phyloP scores from a whole-genome alignment of 208 protist species.

The Tritrichomonas musculus region DNA sequence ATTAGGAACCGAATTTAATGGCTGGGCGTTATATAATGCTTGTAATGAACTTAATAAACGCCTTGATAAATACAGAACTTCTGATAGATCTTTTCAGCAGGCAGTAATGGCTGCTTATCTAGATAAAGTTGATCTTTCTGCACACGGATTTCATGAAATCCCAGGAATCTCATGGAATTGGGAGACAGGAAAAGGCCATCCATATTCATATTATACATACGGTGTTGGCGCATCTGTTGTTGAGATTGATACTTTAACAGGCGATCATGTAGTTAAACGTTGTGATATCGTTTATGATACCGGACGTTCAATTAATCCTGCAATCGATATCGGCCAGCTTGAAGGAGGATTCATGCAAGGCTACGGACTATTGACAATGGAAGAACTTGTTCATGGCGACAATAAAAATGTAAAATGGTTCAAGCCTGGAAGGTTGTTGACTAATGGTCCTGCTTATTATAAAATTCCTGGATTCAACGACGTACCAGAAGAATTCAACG shows the following conservation, averaged over 20 bases:
- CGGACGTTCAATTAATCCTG: constrained; percentile 52
- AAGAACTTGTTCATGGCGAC: constrained; percentile 23
- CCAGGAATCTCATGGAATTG: constrained; percentile 46
- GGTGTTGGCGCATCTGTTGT: constrained; percentile 54
- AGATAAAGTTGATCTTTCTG: constrained; percentile 53
- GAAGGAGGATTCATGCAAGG: constrained; percentile 41
- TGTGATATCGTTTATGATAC: constrained; percentile 54
- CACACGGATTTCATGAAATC: constrained; percentile 57
- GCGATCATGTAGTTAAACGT: constrained; percentile 44
- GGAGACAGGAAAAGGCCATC: constrained; percentile 43
- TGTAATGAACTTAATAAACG: constrained; percentile 52
- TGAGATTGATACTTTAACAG: constrained; percentile 55
- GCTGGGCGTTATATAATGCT: constrained; percentile 63
- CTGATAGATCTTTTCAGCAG: constrained; percentile 26
- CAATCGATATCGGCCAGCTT: constrained; percentile 57
- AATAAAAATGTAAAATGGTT: neutral
- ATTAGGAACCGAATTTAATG: constrained; percentile 64
- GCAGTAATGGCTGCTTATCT: constrained; percentile 51
- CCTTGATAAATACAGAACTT: constrained; percentile 42
- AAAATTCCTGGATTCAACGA: constrained; percentile 66
- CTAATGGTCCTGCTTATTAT: constrained; percentile 54
- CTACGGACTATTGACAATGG: constrained; percentile 32
- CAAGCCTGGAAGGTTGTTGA: constrained; percentile 43
- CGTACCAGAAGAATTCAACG: constrained; percentile 55
- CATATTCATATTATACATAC: constrained; percentile 63